These are phyloP conservation scores for Selaginella moellendorffii DNA, from an alignment of 75 land plant genomes.

Conservation along the genomic window DNA sequence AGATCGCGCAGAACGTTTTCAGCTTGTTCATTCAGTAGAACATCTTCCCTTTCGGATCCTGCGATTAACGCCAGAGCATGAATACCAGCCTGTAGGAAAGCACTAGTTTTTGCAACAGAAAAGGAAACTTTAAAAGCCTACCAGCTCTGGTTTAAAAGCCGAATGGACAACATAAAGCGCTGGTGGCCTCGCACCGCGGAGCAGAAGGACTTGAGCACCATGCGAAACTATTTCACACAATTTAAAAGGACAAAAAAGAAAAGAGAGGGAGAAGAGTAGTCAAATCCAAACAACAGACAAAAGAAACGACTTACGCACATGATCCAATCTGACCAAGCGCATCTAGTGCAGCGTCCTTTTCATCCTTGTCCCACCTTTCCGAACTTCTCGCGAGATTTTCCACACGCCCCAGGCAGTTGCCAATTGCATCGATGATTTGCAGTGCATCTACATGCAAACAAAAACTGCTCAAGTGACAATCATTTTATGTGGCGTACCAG, in stretches of 20 bases:
- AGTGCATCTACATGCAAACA: not conserved
- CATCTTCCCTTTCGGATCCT: slow-evolving; percentile 35
- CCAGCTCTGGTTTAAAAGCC: not conserved
- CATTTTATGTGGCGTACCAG: too few relatives aligned
- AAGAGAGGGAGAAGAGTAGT: too few relatives aligned
- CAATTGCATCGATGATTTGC: not conserved
- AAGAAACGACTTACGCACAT: not conserved
- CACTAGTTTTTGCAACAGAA: not conserved
- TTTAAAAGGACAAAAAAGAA: too few relatives aligned
- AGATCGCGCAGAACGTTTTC: slow-evolving; percentile 45
- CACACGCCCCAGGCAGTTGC: not conserved
- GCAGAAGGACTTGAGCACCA: not conserved
- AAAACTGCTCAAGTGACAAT: not conserved
- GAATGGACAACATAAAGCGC: not conserved
- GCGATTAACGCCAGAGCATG: slow-evolving; percentile 62
- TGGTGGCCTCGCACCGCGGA: not conserved
- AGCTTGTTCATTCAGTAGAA: slow-evolving; percentile 26
- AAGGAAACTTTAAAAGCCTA: not conserved
- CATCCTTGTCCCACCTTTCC: not conserved
- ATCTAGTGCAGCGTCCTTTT: not conserved
- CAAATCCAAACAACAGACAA: too few relatives aligned
- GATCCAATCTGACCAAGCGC: not conserved
- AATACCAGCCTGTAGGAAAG: slow-evolving; percentile 38
- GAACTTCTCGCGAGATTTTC: too few relatives aligned
- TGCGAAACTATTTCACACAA: not conserved